Evolutionary conservation across 2,329 filamentous ascomycete species (phyloP), one percentile per base, ranked within the genome.

Genomic region (Eurotiales sp.): DNA sequence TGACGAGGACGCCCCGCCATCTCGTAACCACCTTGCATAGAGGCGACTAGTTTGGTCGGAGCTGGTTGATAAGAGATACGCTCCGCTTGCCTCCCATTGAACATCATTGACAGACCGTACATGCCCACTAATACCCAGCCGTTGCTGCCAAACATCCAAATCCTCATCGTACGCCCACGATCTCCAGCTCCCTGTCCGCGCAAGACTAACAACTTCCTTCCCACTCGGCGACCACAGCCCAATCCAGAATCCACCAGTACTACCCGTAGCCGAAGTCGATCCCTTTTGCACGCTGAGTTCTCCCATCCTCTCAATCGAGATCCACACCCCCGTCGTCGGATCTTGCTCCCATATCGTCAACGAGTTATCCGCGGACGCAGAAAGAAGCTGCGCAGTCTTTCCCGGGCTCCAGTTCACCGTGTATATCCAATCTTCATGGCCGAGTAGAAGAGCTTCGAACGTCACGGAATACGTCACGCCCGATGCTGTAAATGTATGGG

Each of bases 401-500:
- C 74, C 67, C 6, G 77, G 76, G 53, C 81, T 79, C 91, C 91
- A 96, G 50, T 78, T 77, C 2, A 88, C 85, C 51, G 88, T 95
- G 70, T 96, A 97, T 52, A 99, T 92, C 93, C 93, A 99, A 64
- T 99, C 93, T 65, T 99, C 93, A 64, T 99, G 93, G 8, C 93
- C 93, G 2, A 99, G 81, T 5, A 99, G 79, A 2, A 99, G 76
- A 1, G 93, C 93, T 68, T 99, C 93, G 59, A 99, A 97, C 0
- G 90, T 95, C 51, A 96, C 78, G 6, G 87, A 88, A 68, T 88
- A 92, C 58, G 86, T 85, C 3, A 74, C 76, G 1, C 72, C 76
- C 0, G 72, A 75, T 2, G 81, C 77, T 37, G 81, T 79, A 53
- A 99, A 83, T 50, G 82, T 81, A 66, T 97, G 87, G 0, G 88